These are phyloP conservation scores for Wilcoxina mikolae DNA, from an alignment of 495 filamentous ascomycete genomes.

Conservation along the genomic window DNA sequence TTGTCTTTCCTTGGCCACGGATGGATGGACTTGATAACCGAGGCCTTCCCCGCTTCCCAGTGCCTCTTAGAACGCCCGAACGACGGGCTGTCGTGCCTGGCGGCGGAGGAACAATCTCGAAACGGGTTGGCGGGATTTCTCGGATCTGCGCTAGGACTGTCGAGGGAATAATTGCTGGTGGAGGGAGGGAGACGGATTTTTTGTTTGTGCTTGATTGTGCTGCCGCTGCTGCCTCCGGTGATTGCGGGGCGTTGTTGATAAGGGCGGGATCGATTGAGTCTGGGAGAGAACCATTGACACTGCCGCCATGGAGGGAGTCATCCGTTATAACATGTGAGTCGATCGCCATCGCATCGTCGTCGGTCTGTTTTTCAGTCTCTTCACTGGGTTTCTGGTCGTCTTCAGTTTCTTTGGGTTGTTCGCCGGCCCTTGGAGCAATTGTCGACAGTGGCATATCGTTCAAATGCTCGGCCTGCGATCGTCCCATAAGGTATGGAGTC, in stretches of 20 bases:
- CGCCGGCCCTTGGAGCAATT: conserved; percentile 67
- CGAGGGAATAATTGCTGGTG: conserved; percentile 5
- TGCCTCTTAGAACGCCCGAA: neutral
- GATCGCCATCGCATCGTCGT: neutral
- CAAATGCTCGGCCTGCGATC: conserved; percentile 63
- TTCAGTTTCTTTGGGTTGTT: neutral
- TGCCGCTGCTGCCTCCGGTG: conserved; percentile 11
- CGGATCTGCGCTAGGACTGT: conserved; percentile 16
- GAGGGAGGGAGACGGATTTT: conserved; percentile 12
- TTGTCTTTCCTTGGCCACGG: neutral
- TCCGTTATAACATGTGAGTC: neutral
- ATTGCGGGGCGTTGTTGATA: neutral
- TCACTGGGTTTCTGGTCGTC: neutral
- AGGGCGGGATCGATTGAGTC: neutral
- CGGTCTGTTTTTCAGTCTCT: neutral
- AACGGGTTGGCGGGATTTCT: conserved; percentile 60
- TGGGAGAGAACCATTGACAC: neutral
- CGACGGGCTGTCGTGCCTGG: conserved; percentile 31
- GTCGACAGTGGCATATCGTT: conserved; percentile 45
- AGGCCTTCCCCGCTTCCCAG: neutral
- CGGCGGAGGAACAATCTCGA: conserved; percentile 74
- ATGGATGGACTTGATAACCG: neutral
- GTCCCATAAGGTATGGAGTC: conserved; percentile 97
- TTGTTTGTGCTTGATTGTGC: conserved; percentile 17
- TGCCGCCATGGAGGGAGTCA: neutral